Percentiles rank a stretch among this genome's conserved stretches.
Evolutionary conservation across 345 rosid species (phyloP).

Genomic region (Orychophragmus violaceus): DNA sequence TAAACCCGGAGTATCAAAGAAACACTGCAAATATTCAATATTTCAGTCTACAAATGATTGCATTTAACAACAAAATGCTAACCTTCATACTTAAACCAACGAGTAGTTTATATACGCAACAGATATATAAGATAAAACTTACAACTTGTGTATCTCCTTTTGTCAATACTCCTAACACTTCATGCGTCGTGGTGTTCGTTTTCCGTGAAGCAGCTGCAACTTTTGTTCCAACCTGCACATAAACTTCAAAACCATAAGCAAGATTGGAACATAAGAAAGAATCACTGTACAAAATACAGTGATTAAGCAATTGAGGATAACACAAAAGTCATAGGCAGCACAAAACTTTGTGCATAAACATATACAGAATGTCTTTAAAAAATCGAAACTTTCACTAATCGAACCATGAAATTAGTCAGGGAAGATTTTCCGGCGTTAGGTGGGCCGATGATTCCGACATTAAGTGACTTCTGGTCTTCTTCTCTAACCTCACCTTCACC

Average conservation of each 20-base stretch:
- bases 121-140: constrained; percentile 34
- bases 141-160: constrained; percentile 77
- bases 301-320: too few relatives aligned
- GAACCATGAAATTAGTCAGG: constrained; percentile 77
- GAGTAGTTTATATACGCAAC: background rate
- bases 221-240: constrained; percentile 71
- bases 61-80: background rate
- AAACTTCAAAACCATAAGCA: background rate
- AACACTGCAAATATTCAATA: constrained; percentile 44
- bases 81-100: too few relatives aligned
- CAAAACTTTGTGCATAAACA: too few relatives aligned
- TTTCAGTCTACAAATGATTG: background rate
- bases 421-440: constrained; percentile 96
- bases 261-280: too few relatives aligned
- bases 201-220: constrained; percentile 95
- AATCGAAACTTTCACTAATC: too few relatives aligned
- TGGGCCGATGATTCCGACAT: constrained; percentile 89
- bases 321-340: too few relatives aligned
- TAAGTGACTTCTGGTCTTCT: constrained; percentile 89
- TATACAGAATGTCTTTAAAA: too few relatives aligned
- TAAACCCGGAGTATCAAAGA: constrained; percentile 93
- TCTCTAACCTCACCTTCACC: constrained; percentile 60
- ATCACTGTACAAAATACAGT: background rate
- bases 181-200: constrained; percentile 93
- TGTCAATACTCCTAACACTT: constrained; percentile 88